Base-by-base conservation (phyloP, 805 yeast species). In the Myxozyma lipomycoides region DNA sequence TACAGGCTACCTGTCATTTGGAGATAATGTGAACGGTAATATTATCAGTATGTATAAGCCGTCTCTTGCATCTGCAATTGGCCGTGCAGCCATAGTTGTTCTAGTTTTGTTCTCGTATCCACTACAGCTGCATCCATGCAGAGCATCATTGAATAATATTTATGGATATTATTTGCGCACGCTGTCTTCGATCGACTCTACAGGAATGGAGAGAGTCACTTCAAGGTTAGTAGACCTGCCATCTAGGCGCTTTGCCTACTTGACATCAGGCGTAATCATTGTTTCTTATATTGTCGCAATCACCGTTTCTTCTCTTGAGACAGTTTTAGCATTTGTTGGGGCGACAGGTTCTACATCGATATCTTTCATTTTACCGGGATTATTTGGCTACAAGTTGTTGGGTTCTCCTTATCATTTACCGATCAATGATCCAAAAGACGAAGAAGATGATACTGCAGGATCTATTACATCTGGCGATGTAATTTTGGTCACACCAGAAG, bases 321-420 rank as follows among this genome's bases (percentile, higher is more conserved):
- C 82, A 42, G 90, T 90, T 12, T 71, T 89, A 59, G 89, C 95
- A 1, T 73, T 89, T 57, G 95, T 89, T 3, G 97, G 97, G 1
- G 86, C 96, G 1, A 88, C 96, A 0, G 96, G 96, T 0, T 86
- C 95, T 0, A 89, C 96, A 0, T 79, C 95, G 3, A 88, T 90
- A 45, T 88, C 96, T 10, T 89, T 89, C 64, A 88, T 87, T 25
- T 73, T 89, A 42, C 97, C 97, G 0, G 96, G 96, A 0, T 70
- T 87, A 21, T 87, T 89, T 64, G 95, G 91, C 2, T 87, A 78
- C 68, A 81, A 78, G 60, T 72, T 89, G 52, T 77, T 86, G 47
- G 83, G 80, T 12, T 46, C n/a, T 45, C 60, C 49, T 18, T 41
- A 54, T 37, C 50, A 51, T 22, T 40, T 52, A 7, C 58, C 58